A percentile compares a stretch with the other conserved stretches of the same genome.
These are phyloP conservation scores for Macrolepiota dolichaula DNA, from an alignment of 768 basidiomycete species.

Conservation along the genomic window DNA sequence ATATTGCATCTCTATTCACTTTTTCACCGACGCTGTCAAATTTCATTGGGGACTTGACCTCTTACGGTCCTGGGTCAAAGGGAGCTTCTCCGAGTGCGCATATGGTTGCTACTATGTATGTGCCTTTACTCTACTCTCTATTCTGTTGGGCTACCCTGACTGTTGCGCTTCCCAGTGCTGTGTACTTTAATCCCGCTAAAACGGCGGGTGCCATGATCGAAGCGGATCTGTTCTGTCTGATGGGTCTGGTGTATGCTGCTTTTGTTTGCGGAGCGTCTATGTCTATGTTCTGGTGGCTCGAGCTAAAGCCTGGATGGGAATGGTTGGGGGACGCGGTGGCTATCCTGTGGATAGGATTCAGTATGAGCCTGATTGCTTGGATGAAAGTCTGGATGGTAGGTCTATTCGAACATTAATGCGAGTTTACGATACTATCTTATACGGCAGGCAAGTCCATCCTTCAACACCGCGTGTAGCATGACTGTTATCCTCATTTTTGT, in stretches of 20 bases:
- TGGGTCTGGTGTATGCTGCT: conserved; percentile 67
- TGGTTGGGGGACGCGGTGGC: conserved; percentile 72
- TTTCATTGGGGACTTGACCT: conserved; percentile 59
- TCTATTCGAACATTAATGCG: background rate
- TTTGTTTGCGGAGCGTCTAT: conserved; percentile 75
- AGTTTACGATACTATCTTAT: background rate
- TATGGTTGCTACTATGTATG: conserved; percentile 91
- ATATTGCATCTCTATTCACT: conserved; percentile 89
- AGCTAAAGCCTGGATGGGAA: conserved; percentile 65
- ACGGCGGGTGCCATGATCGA: conserved; percentile 92
- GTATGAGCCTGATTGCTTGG: conserved; percentile 83
- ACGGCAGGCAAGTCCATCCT: conserved; percentile 66
- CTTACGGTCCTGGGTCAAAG: conserved; percentile 43
- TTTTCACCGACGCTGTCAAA: conserved; percentile 75
- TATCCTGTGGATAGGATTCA: conserved; percentile 79
- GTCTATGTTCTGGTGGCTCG: conserved; percentile 77
- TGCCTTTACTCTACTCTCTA: conserved; percentile 7
- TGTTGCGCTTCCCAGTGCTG: conserved; percentile 44
- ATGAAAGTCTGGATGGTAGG: conserved; percentile 84
- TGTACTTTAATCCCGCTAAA: conserved; percentile 93
- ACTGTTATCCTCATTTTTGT: conserved; percentile 79
- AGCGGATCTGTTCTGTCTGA: conserved; percentile 76
- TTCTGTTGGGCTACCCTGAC: background rate
- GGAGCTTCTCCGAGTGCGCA: conserved; percentile 79
- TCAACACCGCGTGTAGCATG: conserved; percentile 91